Base-by-base conservation (phyloP, 2,329 filamentous ascomycete species). In the Talaromyces sp. region DNA sequence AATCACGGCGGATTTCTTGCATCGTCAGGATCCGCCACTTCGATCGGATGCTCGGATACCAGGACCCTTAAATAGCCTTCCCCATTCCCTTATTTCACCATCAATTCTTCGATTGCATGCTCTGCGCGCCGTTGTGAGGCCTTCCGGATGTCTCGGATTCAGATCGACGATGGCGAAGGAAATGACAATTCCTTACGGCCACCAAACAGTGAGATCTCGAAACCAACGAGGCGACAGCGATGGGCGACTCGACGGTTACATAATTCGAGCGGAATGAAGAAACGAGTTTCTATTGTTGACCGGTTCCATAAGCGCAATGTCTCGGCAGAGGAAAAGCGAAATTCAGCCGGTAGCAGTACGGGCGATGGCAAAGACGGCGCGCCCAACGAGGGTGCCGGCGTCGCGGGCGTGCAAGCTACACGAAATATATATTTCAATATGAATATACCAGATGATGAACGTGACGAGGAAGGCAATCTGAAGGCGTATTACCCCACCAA, bases 211-310 rank as follows among this genome's bases (percentile, higher is more conserved):
- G 79, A 84, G 65, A 76, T 81, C 60, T 82, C 82, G 43, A 82
- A 81, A 62, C 81, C 83, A 8, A 88, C 86, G 21, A 91, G 93
- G 71, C 83, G 92, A 70, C 86, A 94, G 73, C 83, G 94, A 85
- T 97, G 94, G 94, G 93, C 94, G 17, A 97, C 94, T n/a, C 89
- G 92, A 69, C 89, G 91, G 72, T 84, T 89, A 73, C 86, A 86
- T 13, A 85, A 89, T 67, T 83, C 86, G 69, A 89, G 86, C 70
- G 90, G 88, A 63, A 80, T 82, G 65, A 81, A 84, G 71, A 97
- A 97, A 80, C 86, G 94, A 62, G 78, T 87, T 59, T 94, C 89
- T 46, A 86, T 97, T 63, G 84, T 94, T 67, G 86, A 89, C 67
- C 87, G 91, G 65, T 79, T 86, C 69, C 84, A 89, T 70, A 86